phyloP scores from a whole-genome alignment of 768 basidiomycete genomes.

The Tremella yokohamensis region DNA sequence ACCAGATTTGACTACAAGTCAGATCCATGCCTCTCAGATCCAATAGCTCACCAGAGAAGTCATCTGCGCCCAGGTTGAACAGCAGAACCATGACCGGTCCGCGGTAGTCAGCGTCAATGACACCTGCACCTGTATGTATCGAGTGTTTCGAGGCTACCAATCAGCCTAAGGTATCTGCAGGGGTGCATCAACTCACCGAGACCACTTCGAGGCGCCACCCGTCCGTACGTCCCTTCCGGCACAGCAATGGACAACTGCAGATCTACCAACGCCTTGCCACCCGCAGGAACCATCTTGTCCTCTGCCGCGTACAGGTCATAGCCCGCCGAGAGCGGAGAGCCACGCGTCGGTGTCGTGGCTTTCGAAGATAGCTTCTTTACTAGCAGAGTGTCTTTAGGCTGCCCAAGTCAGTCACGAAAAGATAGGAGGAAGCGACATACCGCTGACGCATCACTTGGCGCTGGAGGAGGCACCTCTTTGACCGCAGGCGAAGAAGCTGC shows the following conservation, averaged over 20 bases:
- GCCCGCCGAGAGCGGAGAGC: constrained; percentile 79
- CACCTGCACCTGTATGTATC: constrained; percentile 96
- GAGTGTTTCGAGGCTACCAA: constrained; percentile 83
- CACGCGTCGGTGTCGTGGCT: constrained; percentile 81
- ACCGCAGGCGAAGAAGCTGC: constrained; percentile 5
- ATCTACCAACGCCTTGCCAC: constrained; percentile 83
- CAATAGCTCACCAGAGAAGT: constrained; percentile 67
- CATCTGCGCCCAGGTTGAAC: constrained; percentile 83
- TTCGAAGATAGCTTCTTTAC: constrained; percentile 79
- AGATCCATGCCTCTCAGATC: not conserved
- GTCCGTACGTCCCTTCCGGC: constrained; percentile 87
- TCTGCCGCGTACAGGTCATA: constrained; percentile 95
- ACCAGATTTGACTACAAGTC: constrained; percentile 69
- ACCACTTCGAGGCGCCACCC: constrained; percentile 93
- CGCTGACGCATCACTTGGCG: not conserved
- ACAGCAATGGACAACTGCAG: constrained; percentile 92
- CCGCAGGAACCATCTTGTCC: constrained; percentile 73
- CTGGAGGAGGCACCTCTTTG: constrained; percentile 5
- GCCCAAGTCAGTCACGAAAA: not conserved
- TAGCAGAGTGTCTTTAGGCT: constrained; percentile 32
- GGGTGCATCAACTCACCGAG: constrained; percentile 62
- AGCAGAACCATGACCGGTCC: constrained; percentile 87
- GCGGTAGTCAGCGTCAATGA: constrained; percentile 93
- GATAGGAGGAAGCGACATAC: not conserved
- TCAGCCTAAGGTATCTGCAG: not conserved